phyloP scores from a whole-genome alignment of 108 stramenopile species.

The Stephanodiscus minutulus region DNA sequence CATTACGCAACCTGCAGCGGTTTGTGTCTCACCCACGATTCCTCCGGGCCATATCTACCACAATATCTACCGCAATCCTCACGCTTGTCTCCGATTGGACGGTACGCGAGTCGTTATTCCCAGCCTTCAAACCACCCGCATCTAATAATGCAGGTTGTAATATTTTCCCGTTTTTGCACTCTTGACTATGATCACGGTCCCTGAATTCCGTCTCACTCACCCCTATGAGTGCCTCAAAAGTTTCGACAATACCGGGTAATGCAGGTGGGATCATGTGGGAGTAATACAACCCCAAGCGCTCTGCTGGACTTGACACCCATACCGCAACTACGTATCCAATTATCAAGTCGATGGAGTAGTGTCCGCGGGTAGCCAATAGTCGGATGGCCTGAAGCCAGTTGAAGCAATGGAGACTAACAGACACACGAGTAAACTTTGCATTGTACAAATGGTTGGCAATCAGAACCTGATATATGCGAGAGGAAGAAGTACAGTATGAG shows the following conservation, averaged over 20 bases:
- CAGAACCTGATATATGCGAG: conserved; percentile 12
- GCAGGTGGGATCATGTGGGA: conserved; percentile 22
- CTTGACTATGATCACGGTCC: not conserved
- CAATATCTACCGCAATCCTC: not conserved
- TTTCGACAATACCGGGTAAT: conserved; percentile 15
- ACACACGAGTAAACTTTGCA: conserved; percentile 4
- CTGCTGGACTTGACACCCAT: conserved; percentile 43
- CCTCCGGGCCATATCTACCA: conserved; percentile 1
- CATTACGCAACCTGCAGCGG: not conserved
- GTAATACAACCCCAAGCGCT: conserved; percentile 33
- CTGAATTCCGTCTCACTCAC: conserved; percentile 14
- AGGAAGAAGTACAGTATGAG: not conserved
- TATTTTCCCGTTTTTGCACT: not conserved
- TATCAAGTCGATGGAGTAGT: conserved; percentile 63
- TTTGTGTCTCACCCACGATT: not conserved
- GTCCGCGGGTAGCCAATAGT: conserved; percentile 56
- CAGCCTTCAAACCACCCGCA: not conserved
- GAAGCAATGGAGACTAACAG: conserved; percentile 34
- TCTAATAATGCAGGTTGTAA: not conserved
- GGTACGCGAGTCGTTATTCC: not conserved
- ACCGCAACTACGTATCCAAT: conserved; percentile 56
- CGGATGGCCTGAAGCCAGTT: conserved; percentile 48
- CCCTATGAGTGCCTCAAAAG: conserved; percentile 32
- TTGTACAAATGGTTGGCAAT: conserved; percentile 52
- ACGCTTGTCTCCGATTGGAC: conserved; percentile 15